Evolutionary conservation across 495 filamentous ascomycete genomes (phyloP).

Genomic region (Extremus antarcticus): DNA sequence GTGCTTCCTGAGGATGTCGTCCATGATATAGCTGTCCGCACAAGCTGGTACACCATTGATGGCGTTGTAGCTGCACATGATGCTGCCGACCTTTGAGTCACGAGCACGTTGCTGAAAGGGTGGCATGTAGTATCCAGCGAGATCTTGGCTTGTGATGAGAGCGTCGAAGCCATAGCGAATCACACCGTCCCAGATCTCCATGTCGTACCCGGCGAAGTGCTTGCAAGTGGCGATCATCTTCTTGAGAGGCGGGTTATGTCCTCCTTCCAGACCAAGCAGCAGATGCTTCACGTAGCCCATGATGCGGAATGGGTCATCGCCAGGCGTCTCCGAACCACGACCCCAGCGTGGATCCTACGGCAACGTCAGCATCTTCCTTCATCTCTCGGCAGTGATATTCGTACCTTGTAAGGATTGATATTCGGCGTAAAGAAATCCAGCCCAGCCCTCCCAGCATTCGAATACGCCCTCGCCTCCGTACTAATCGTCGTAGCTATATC

Average conservation of each 20-base stretch:
- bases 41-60: conserved; percentile 14
- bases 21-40: conserved; percentile 11
- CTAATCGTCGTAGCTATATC: conserved; percentile 29
- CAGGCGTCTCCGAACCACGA: conserved; percentile 49
- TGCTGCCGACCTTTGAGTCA: conserved; percentile 7
- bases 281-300: conserved; percentile 47
- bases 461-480: conserved; percentile 23
- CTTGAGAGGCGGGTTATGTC: conserved; percentile 1
- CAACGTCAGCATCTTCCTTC: neutral
- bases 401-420: conserved; percentile 18
- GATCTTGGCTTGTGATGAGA: conserved; percentile 12
- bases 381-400: conserved; percentile 24
- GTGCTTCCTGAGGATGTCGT: conserved; percentile 11
- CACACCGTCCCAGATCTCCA: neutral
- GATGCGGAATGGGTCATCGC: conserved; percentile 48
- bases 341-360: conserved; percentile 45
- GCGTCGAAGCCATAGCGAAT: conserved; percentile 12
- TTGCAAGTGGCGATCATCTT: conserved; percentile 9
- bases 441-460: conserved; percentile 16
- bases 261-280: conserved; percentile 6
- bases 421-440: conserved; percentile 27
- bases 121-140: conserved; percentile 18
- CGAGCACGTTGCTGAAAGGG: conserved; percentile 10
- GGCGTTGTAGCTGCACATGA: conserved; percentile 21
- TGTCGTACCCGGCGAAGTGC: conserved; percentile 3